These are phyloP conservation scores for Cladophialophora immunda DNA, from an alignment of 2,329 filamentous ascomycete species.

Conservation along the genomic window DNA sequence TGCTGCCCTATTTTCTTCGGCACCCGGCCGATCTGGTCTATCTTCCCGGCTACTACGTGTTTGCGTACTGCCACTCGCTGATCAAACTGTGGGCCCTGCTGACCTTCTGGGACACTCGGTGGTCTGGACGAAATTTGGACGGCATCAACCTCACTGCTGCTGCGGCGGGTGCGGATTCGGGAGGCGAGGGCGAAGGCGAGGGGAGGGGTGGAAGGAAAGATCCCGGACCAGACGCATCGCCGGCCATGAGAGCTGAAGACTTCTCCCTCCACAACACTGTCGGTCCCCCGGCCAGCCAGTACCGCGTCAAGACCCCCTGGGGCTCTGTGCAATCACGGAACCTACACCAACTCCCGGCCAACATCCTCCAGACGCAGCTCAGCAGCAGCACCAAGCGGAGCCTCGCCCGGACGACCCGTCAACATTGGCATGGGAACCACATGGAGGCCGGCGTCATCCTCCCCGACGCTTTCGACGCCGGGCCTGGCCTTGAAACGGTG, in stretches of 20 bases:
- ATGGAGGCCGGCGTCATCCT: no score
- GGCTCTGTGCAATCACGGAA: conserved; percentile 17
- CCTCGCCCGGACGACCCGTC: no score
- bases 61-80: conserved; percentile 66
- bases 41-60: conserved; percentile 61
- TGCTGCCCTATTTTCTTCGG: conserved; percentile 60
- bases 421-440: no score
- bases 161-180: not conserved
- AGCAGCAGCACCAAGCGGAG: not conserved
- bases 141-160: conserved; percentile 13
- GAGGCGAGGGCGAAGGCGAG: not conserved
- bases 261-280: no score
- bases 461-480: no score
- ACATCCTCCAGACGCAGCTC: conserved; percentile 15
- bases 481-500: no score
- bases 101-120: conserved; percentile 60
- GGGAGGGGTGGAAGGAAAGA: not conserved
- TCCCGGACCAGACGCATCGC: no score
- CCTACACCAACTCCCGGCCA: conserved; percentile 18
- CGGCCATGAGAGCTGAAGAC: no score
- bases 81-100: conserved; percentile 66
- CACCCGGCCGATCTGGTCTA: conserved; percentile 62
- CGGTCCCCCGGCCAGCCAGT: no score
- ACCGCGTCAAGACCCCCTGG: conserved; percentile 25
- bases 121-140: conserved; percentile 53